Evolutionary conservation across 2,329 filamentous ascomycete genomes (phyloP).

Genomic region (Penicillium hordei): DNA sequence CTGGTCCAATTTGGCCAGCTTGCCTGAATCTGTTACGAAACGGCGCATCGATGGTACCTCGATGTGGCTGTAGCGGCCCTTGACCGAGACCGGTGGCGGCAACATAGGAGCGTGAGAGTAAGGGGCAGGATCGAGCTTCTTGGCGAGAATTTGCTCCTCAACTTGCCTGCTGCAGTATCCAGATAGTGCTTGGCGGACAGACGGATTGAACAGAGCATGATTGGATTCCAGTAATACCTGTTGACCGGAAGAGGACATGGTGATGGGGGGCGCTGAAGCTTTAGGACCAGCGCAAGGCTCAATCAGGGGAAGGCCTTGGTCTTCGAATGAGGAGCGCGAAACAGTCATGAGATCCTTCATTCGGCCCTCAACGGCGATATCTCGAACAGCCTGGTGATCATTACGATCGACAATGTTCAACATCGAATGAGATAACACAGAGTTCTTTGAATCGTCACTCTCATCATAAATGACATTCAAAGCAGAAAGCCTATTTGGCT

Average conservation of each 20-base stretch:
- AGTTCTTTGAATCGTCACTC: conserved; percentile 56
- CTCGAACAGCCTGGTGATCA: conserved; percentile 64
- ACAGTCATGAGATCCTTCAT: conserved; percentile 79
- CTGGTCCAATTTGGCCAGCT: conserved; percentile 86
- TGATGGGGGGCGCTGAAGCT: conserved; percentile 81
- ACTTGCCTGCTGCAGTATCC: conserved; percentile 59
- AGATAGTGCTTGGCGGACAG: conserved; percentile 73
- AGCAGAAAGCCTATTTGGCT: conserved; percentile 59
- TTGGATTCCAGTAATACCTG: conserved; percentile 63
- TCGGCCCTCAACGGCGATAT: conserved; percentile 70
- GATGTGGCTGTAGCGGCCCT: conserved; percentile 85
- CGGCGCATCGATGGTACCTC: conserved; percentile 93
- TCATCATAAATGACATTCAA: conserved; percentile 70
- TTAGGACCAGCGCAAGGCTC: conserved; percentile 79
- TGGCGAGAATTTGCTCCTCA: conserved; percentile 72
- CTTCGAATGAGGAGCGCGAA: conserved; percentile 62
- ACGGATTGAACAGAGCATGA: conserved; percentile 73
- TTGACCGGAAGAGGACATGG: conserved; percentile 72
- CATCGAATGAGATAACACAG: conserved; percentile 71
- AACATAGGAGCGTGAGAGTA: conserved; percentile 67
- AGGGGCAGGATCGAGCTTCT: conserved; percentile 61
- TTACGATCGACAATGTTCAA: conserved; percentile 75
- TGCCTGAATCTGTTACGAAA: conserved; percentile 96
- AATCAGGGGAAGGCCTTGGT: conserved; percentile 71
- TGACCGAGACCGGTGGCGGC: conserved; percentile 75